Evolutionary conservation across 306 rosid species (phyloP).

Genomic region (Fragaria vesca): DNA sequence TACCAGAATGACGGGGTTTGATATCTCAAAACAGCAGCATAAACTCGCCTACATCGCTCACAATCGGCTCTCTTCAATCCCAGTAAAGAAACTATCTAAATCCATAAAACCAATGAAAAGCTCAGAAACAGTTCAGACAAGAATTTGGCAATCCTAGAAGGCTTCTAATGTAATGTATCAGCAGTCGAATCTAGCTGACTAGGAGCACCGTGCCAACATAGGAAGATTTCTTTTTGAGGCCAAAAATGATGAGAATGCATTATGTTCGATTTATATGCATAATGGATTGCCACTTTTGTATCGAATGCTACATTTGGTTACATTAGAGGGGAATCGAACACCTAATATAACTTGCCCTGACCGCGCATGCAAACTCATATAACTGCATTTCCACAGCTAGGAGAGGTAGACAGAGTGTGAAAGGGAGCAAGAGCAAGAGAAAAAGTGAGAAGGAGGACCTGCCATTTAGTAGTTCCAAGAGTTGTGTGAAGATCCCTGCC

Average conservation of each 20-base stretch:
- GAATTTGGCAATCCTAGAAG: neutral
- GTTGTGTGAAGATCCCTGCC: constrained; percentile 70
- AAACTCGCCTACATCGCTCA: neutral
- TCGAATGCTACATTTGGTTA: too few species aligned
- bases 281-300: too few species aligned
- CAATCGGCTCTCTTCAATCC: neutral
- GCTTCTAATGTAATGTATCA: too few species aligned
- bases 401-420: neutral
- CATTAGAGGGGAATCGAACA: too few species aligned
- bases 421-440: too few species aligned
- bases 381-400: neutral
- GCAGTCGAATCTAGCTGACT: too few species aligned
- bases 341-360: too few species aligned
- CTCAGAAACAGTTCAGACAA: neutral
- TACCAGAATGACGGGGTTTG: neutral
- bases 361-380: too few species aligned
- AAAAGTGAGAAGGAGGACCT: constrained; percentile 46
- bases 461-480: constrained; percentile 97
- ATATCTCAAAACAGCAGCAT: neutral
- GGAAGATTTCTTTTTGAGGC: too few species aligned
- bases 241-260: too few species aligned
- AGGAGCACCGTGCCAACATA: too few species aligned
- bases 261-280: too few species aligned
- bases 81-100: neutral
- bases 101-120: neutral